Evolutionary conservation across 139 green algal genomes (phyloP).

Genomic region (Ettlia oleoabundans): DNA sequence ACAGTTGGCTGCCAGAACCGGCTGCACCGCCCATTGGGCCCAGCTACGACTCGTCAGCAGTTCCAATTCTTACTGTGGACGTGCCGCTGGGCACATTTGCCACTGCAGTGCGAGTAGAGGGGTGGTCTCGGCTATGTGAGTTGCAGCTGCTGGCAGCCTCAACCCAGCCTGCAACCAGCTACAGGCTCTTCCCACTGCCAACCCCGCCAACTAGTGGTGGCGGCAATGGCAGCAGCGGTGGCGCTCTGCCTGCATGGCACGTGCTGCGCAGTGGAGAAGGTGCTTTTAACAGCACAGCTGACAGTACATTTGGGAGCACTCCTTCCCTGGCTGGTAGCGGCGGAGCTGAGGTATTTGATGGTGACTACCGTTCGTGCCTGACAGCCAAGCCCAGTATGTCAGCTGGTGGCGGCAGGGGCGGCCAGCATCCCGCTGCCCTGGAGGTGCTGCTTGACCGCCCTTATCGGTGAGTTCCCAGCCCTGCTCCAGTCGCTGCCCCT

Average conservation of each 20-base stretch:
- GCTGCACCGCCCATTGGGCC: no score
- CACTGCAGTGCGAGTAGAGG: neutral
- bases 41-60: no score
- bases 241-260: neutral
- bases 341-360: neutral
- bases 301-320: no score
- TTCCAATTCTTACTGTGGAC: neutral
- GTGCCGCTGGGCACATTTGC: neutral
- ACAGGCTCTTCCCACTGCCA: neutral
- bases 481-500: no score
- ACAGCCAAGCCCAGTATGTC: neutral
- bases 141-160: slow-evolving; percentile 9
- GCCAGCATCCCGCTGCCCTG: neutral
- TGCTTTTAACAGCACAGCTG: no score
- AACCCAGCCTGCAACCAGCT: neutral
- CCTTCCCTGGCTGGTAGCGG: neutral
- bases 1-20: neutral
- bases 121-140: slow-evolving; percentile 17
- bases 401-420: neutral
- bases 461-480: no score
- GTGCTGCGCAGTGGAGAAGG: neutral
- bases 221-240: neutral
- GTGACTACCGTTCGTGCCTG: neutral
- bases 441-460: neutral
- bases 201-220: neutral